Evolutionary conservation across 257 asterid species (phyloP).

Genomic region (Petunia secreta): DNA sequence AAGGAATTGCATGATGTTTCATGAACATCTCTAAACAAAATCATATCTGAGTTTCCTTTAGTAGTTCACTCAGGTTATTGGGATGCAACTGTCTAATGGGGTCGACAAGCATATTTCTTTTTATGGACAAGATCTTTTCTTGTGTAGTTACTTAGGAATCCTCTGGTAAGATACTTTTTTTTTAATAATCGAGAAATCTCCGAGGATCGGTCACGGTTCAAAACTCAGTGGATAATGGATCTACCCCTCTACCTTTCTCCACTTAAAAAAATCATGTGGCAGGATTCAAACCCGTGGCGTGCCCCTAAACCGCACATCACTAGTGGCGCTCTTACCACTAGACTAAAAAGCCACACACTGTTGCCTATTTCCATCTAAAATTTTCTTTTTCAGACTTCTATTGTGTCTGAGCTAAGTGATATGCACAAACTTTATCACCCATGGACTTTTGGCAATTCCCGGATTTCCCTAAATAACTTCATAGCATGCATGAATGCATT

Average conservation of each 20-base stretch:
- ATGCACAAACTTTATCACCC: background rate
- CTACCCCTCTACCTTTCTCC: no score
- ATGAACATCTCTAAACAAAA: background rate
- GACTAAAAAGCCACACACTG: conserved; percentile 4
- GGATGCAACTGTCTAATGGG: background rate
- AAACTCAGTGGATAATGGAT: no score
- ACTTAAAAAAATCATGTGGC: no score
- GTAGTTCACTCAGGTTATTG: background rate
- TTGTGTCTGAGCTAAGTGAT: conserved; percentile 22
- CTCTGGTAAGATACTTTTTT: background rate
- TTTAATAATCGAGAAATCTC: no score
- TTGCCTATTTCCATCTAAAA: conserved; percentile 12
- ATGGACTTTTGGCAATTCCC: conserved; percentile 5
- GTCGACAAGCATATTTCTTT: conserved; percentile 10
- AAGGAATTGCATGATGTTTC: background rate
- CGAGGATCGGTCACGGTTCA: no score
- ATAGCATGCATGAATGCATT: no score
- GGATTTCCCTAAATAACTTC: background rate
- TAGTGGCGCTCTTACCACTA: background rate
- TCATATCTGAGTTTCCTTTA: background rate
- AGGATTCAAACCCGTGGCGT: no score
- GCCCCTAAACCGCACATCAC: no score
- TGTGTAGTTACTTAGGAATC: background rate
- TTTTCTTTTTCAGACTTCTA: background rate
- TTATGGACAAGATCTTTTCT: conserved; percentile 18